A percentile compares a stretch with the other conserved stretches of the same genome.
These are phyloP conservation scores for Omphalotus olearius DNA, from an alignment of 1,284 basidiomycete species.

Conservation along the genomic window DNA sequence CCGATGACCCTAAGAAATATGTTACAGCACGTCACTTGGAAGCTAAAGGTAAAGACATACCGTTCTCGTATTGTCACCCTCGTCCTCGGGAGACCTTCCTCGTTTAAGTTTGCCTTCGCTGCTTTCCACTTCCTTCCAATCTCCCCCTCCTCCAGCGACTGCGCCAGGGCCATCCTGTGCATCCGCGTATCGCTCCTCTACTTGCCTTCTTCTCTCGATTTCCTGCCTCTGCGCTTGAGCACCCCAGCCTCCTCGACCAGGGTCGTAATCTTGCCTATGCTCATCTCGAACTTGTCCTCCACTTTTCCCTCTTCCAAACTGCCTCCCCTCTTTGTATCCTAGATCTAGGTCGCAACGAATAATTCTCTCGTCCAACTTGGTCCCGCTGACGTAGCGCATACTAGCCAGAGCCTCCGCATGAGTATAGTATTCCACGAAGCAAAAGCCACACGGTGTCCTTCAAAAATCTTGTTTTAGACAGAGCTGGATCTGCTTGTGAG, in stretches of 20 bases:
- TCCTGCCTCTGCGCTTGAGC: conserved; percentile 78
- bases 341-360: conserved; percentile 98
- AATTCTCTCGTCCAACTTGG: conserved; percentile 98
- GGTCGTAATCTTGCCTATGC: conserved; percentile 95
- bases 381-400: conserved; percentile 93
- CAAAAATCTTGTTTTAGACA: conserved; percentile 3
- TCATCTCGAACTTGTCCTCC: conserved; percentile 97
- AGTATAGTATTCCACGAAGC: conserved; percentile 98
- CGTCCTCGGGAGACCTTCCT: conserved; percentile 66
- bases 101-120: conserved; percentile 48
- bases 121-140: conserved; percentile 69
- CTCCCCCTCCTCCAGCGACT: conserved; percentile 80
- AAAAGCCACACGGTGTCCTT: conserved; percentile 98
- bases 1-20: conserved; percentile 39
- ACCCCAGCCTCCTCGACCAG: conserved; percentile 95
- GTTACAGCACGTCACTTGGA: conserved; percentile 8
- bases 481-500: not conserved
- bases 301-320: conserved; percentile 95
- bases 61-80: conserved; percentile 51
- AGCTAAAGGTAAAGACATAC: conserved; percentile 34
- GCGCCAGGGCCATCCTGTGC: conserved; percentile 75
- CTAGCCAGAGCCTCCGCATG: conserved; percentile 92
- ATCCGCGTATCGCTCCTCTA: conserved; percentile 89
- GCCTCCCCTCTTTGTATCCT: conserved; percentile 96
- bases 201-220: conserved; percentile 70